A percentile compares a stretch with the other conserved stretches of the same genome.
These are phyloP conservation scores for Diutina siamensis DNA, from an alignment of 1,139 yeast species.

Conservation along the genomic window DNA sequence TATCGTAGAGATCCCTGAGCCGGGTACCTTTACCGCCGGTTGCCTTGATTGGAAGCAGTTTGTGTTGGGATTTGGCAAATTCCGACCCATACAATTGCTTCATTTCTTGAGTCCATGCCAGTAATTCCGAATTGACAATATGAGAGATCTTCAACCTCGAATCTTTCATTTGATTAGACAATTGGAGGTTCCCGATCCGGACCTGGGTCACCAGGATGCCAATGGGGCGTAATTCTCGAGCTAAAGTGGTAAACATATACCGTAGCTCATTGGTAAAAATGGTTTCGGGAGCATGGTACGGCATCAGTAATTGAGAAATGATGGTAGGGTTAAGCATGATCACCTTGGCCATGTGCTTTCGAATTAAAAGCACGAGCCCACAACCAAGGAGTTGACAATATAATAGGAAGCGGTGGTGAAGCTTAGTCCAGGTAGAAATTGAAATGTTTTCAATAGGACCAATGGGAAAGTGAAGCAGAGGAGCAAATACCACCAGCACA, in stretches of 20 bases:
- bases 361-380: constrained; percentile 46
- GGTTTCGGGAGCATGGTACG: constrained; percentile 41
- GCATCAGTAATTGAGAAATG: constrained; percentile 28
- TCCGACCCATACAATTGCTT: constrained; percentile 23
- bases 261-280: constrained; percentile 26
- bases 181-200: constrained; percentile 34
- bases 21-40: constrained; percentile 13
- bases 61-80: constrained; percentile 24
- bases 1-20: constrained; percentile 39
- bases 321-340: constrained; percentile 30
- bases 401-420: constrained; percentile 32
- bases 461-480: constrained; percentile 52
- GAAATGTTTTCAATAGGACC: constrained; percentile 59
- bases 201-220: constrained; percentile 34
- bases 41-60: constrained; percentile 24
- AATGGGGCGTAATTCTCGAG: constrained; percentile 31
- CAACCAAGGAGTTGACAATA: constrained; percentile 43
- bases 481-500: constrained; percentile 51
- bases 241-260: constrained; percentile 25
- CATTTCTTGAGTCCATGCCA: constrained; percentile 31
- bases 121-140: constrained; percentile 25
- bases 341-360: constrained; percentile 31
- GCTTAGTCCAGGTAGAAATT: constrained; percentile 39
- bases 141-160: constrained; percentile 18
- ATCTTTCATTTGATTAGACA: constrained; percentile 17